Conservation (phyloP, 2,329 filamentous ascomycete species). For the Ascosphaera acerosa region DNA sequence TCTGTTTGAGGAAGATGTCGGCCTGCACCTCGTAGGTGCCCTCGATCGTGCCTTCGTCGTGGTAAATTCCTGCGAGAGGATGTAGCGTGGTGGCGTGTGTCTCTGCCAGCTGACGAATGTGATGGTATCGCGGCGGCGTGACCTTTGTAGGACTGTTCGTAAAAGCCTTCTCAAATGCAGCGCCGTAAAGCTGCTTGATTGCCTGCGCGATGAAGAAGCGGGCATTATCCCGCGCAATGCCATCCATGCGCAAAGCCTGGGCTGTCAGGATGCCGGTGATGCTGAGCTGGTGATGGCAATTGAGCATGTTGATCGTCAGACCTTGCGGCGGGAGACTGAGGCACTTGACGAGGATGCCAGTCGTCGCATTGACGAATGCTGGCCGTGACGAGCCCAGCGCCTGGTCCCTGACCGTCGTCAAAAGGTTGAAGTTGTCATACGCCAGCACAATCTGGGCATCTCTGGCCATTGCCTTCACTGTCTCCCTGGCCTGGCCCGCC, state of each 20-base stretch:
- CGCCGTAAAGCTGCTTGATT: not conserved
- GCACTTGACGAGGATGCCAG: not conserved
- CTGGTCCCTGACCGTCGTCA: not conserved
- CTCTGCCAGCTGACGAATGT: not conserved
- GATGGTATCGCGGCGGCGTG: not conserved
- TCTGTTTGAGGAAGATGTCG: constrained; percentile 1
- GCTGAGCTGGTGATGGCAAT: not conserved
- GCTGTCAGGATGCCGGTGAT: not conserved
- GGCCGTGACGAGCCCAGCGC: not conserved
- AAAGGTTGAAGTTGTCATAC: not conserved
- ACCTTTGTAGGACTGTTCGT: not conserved
- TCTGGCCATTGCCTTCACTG: not conserved
- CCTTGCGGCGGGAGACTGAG: not conserved
- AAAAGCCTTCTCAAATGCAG: not conserved
- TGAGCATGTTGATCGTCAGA: not conserved
- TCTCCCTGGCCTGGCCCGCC: not conserved
- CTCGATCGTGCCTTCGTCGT: constrained; percentile 1
- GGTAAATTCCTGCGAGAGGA: not conserved
- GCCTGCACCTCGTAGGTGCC: constrained; percentile 1
- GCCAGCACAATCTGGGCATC: not conserved
- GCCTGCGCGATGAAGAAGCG: not conserved
- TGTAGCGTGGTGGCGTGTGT: not conserved
- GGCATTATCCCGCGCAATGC: not conserved
- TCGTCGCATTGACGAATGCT: not conserved
- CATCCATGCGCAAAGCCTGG: not conserved